Conservation (phyloP, 257 asterid genomes). For the Voacanga thouarsii region DNA sequence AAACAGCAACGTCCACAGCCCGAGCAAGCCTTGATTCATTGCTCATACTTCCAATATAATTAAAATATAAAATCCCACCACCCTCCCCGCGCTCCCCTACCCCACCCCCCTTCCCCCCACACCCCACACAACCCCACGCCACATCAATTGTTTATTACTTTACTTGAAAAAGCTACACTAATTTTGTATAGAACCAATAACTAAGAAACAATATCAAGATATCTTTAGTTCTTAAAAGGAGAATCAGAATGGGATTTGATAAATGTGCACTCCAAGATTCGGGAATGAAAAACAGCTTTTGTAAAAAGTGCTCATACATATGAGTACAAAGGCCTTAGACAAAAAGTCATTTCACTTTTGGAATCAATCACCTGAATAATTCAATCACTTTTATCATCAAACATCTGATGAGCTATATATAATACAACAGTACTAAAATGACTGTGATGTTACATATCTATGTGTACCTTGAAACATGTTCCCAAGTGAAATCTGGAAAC, state of each 20-base stretch:
- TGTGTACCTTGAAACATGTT: constrained; percentile 67
- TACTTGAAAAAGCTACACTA: background rate
- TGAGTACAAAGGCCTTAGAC: constrained; percentile 8
- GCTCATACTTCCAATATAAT: background rate
- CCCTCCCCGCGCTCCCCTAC: background rate
- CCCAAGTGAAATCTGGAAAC: constrained; percentile 77
- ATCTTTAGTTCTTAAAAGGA: background rate
- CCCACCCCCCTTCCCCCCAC: background rate
- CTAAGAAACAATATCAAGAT: background rate
- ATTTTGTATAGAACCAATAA: background rate
- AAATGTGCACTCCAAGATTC: constrained; percentile 1
- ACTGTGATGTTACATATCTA: background rate
- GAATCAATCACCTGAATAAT: constrained; percentile 10
- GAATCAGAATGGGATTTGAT: constrained; percentile 1
- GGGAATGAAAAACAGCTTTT: constrained; percentile 9
- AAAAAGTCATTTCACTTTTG: constrained; percentile 17
- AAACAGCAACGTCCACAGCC: background rate
- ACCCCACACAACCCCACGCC: background rate
- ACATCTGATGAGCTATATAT: background rate
- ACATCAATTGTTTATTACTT: background rate
- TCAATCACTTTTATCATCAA: constrained; percentile 2
- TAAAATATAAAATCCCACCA: background rate
- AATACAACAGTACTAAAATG: background rate
- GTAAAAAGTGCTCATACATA: constrained; percentile 4
- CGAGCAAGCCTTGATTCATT: background rate